Base-by-base conservation (phyloP, 208 protist species). In the Leishmania lainsoni region DNA sequence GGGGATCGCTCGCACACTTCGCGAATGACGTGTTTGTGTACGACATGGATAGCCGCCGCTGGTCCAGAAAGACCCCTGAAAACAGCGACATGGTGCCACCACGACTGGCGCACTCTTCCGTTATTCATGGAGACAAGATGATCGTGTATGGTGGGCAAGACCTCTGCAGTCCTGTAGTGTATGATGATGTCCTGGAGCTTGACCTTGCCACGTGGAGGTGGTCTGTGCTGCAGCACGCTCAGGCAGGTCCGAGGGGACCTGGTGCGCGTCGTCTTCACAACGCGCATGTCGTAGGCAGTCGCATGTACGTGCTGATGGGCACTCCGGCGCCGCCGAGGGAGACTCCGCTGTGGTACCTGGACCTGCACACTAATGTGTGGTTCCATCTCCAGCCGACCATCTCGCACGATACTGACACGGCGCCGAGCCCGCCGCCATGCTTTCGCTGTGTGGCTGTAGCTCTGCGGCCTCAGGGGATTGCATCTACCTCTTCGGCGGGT, bases 301-400 rank as follows among this genome's bases (percentile, higher is more conserved):
- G 83, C 72, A 98, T 98, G 94, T 98, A 96, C 66, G 90, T 96
- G 10, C 35, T 96, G 35, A 90, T 96, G 86, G 94, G 94, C 20
- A 77, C 89, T 42, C 75, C 85, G 17, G 78, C 69, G 45, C 48
- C 73, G 70, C 80, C 65, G 9, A 70, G 76, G 20, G 86, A 73
- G 14, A 65, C 74, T 0, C 63, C 45, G 29, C 80, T 93, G 48
- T 97, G 91, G 92, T 93, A 92, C 72, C 79, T 96, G 10, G 91
- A 97, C 70, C 80, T 97, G 32, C 0, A 69, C 51, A 84, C 79
- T 8, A 69, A 87, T 29, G 66, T 78, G 42, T 96, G 94, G 92
- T 86, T 91, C 71, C 68, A 75, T 26, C 87, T 96, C n/a, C n/a
- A 66, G 14, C 58, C 71, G 29, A 70, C 72, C 16, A 71, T 87